Conservation (phyloP, 2,329 filamentous ascomycete species). For the Aureobasidium uvarum region DNA sequence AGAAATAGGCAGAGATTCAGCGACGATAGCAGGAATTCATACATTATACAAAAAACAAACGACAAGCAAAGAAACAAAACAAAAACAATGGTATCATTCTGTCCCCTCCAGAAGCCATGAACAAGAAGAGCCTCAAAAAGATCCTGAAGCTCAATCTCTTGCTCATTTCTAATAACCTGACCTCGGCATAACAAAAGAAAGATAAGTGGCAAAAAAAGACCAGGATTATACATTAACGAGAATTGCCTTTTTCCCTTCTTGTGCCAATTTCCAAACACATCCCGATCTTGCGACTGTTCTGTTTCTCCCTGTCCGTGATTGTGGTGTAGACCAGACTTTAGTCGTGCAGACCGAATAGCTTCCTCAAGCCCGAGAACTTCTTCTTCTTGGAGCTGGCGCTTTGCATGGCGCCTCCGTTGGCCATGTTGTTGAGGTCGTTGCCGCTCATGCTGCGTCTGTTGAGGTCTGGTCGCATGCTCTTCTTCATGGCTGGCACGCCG, state of each 20-base stretch:
- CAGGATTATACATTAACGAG: slow-evolving; percentile 19
- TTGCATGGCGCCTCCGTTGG: slow-evolving; percentile 31
- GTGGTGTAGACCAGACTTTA: slow-evolving; percentile 37
- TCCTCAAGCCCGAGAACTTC: slow-evolving; percentile 65
- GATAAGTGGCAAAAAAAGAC: not conserved
- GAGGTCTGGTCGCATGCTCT: slow-evolving; percentile 34
- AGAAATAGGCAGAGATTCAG: not conserved
- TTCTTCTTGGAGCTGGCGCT: slow-evolving; percentile 53
- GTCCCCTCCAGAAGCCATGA: not conserved
- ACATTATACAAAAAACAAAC: not conserved
- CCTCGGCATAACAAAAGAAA: not conserved
- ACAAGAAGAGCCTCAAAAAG: not conserved
- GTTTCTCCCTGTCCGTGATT: not conserved
- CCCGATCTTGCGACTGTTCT: not conserved
- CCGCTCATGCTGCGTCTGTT: slow-evolving; percentile 37
- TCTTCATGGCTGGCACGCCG: slow-evolving; percentile 34
- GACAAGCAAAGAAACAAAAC: not conserved
- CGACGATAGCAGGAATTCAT: not conserved
- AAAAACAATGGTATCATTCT: slow-evolving; percentile 15
- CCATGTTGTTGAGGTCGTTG: slow-evolving; percentile 18
- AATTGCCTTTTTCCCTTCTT: not conserved
- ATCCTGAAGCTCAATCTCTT: not conserved
- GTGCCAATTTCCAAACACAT: not conserved
- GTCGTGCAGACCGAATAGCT: slow-evolving; percentile 62
- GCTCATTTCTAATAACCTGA: not conserved